Base-by-base conservation (phyloP, 345 rosid genomes). In the Ceriops decandra region DNA sequence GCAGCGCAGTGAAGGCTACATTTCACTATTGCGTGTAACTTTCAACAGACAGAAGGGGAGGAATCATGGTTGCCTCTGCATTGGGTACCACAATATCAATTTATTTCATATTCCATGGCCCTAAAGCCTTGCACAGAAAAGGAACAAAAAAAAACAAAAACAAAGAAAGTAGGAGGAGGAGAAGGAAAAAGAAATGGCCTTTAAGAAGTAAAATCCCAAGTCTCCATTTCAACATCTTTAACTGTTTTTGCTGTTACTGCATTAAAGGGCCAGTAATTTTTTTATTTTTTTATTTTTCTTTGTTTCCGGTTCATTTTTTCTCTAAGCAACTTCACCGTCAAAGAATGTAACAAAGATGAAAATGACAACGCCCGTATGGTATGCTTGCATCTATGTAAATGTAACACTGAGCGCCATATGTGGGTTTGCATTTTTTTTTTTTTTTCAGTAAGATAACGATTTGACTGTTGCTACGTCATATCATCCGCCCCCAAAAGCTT, bases 321-420 rank as follows among this genome's bases (percentile, higher is more conserved):
- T 62, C 24, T 30, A 64, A 68, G 57, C 52, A 63, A 60, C 56
- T 35, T 66, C 66, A 31, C 64, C 59, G 66, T 68, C 71, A 42
- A 72, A 72, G 56, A 69, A 69, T 68, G 69, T 13, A 64, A 51
- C 47, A 60, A 46, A 72, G 31, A 3, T 72, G 83, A 81, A 79
- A 84, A 76, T 74, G 83, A 74, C 85, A 57, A 57, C 62, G 58
- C 76, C 70, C 56, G 66, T 56, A 66, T n/a, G 24, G 66, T 56
- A 66, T n/a, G 24, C n/a, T 56, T 75, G 28, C 61, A 33, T 69
- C 46, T 52, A 19, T 75, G 75, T 72, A 73, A 80, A 54, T 46
- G 82, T 73, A 70, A 68, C 67, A 33, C 72, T 66, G 68, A 70
- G 64, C 65, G 46, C 62, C 49, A 31, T 59, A 56, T 0, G 49